Base-by-base conservation (phyloP, 1,284 basidiomycete species). In the Inonotus hispidus region DNA sequence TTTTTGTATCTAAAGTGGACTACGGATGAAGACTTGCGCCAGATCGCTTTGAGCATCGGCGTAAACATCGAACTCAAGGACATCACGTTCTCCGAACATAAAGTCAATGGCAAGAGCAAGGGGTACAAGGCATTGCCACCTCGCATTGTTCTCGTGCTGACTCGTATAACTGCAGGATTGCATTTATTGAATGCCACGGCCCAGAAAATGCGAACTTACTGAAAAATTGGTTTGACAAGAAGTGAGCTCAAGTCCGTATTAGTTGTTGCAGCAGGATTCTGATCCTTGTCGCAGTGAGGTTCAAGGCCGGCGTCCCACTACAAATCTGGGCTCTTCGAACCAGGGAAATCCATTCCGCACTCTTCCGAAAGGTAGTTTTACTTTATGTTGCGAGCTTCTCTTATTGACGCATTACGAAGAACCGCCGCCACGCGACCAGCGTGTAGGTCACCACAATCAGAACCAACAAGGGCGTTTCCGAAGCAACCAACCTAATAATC, bases 81-180 rank as follows among this genome's bases (percentile, higher is more conserved):
- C 69, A 90, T 98, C 68, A 95, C 93, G 11, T 98, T 98, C 72
- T 94, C 94, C 56, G 96, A 99, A 74, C 95, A 99, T 76, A 98
- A 98, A 75, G 95, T 98, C 49, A 99, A 99, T 69, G 95, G 95
- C 27, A 98, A 98, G 75, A 90, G 87, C 73, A 94, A 94, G 76
- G 92, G 92, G 91, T 92, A 68, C 67, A 82, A 68, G 27, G 7
- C 55, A 60, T 58, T 55, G 56, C 54, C 56, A 37, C 53, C 59
- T 53, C 32, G 66, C 50, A 35, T 35, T 64, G 63, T 65, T 68
- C 63, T 59, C 10, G n/a, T 59, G 39, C 59, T 63, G 41, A 43
- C 43, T 25, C 56, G 43, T n/a, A 41, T n/a, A 66, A 39, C 29
- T 56, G 8, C 55, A 94, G 92, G 16, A 89, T 95, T 62, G 92